Percentiles rank a stretch among this genome's conserved stretches.
phyloP scores from a whole-genome alignment of 768 basidiomycete genomes.

The Lepiota subincarnata region DNA sequence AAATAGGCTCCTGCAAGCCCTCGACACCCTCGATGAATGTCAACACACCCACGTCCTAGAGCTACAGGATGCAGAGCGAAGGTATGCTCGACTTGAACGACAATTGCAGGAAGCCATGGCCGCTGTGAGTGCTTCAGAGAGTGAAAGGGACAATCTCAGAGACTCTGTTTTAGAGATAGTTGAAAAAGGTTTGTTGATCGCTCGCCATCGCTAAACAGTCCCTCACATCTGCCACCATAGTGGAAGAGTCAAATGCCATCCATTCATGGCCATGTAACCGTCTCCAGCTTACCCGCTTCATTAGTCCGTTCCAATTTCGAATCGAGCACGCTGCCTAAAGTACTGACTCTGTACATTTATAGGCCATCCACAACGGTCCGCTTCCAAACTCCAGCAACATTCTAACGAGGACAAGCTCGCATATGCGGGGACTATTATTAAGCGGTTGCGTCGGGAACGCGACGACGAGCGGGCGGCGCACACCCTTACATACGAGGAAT shows the following conservation, averaged over 20 bases:
- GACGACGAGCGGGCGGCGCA: slow-evolving; percentile 43
- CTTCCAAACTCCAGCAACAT: not conserved
- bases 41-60: slow-evolving; percentile 38
- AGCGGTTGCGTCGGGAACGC: slow-evolving; percentile 37
- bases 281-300: slow-evolving; percentile 5
- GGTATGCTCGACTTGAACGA: slow-evolving; percentile 30
- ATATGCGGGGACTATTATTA: slow-evolving; percentile 43
- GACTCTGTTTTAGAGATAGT: slow-evolving; percentile 49
- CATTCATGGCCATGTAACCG: slow-evolving; percentile 12
- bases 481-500: slow-evolving; percentile 30
- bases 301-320: not conserved
- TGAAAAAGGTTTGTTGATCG: slow-evolving; percentile 49
- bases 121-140: slow-evolving; percentile 31
- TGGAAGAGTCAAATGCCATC: slow-evolving; percentile 7
- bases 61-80: slow-evolving; percentile 27
- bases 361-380: not conserved
- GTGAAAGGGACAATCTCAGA: slow-evolving; percentile 49
- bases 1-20: slow-evolving; percentile 41
- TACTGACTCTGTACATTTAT: not conserved
- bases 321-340: not conserved
- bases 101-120: slow-evolving; percentile 33
- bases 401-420: slow-evolving; percentile 26
- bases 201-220: not conserved
- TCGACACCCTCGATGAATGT: slow-evolving; percentile 46
- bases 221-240: not conserved